Evolutionary conservation across 441 rosid species (phyloP), one percentile per base, ranked within the genome.

Genomic region (Viola pubescens): DNA sequence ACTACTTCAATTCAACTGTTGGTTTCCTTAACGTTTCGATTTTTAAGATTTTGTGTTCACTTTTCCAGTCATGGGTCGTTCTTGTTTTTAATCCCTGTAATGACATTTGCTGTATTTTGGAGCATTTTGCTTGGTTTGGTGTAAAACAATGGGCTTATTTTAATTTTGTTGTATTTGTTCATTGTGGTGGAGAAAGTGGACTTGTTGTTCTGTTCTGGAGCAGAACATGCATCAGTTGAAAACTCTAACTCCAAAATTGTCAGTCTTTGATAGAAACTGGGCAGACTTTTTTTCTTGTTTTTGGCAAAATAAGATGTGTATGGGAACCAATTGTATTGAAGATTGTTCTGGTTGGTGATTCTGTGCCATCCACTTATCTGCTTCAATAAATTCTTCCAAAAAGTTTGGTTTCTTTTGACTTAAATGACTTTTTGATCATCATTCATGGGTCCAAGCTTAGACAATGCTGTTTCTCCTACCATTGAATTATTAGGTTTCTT

Each of bases 391-490:
- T 16, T n/a, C 11, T 13, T 26, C 7, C 9, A 55, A 40, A 13
- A 40, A 45, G 4, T 7, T 16, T 62, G 50, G 55, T 58, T 13
- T 65, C 63, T 38, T 70, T 74, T 73, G 78, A 74, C 81, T 58
- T n/a, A 16, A 52, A 50, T 6, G 14, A 5, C 26, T 43, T 50
- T 19, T 52, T 41, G 45, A 59, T 58, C 47, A 26, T 26, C 34
- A 26, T 41, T 6, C 51, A 37, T 57, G 68, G 61, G 61, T 11
- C 65, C 60, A 52, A 41, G 37, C 12, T 67, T 14, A 34, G 64
- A 63, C 47, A 12, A 4, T 7, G 44, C 48, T 39, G 54, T 67
- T 59, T 64, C 72, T 66, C 55, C 57, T 10, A 48, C 52, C 64
- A 43, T 68, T 37, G 51, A 62, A 63, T 34, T 3, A 37, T 58